Base-by-base conservation (phyloP, 805 yeast genomes). In the Teunomyces panamensis region DNA sequence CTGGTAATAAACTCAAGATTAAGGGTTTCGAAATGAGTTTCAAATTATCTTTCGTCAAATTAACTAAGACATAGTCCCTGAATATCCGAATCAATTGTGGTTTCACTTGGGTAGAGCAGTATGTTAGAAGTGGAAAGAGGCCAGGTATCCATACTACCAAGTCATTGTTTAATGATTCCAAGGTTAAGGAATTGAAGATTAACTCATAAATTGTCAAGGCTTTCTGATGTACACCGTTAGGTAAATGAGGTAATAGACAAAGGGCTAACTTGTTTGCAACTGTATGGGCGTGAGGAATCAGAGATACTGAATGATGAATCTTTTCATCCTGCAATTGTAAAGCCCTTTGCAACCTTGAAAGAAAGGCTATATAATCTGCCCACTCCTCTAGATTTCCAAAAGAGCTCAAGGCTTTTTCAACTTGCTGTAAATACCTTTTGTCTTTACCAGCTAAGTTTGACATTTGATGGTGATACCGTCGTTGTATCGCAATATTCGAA, bases 291-390 rank as follows among this genome's bases (percentile, higher is more conserved):
- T 71, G 75, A 0, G 97, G 98, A 9, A 92, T 74, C 78, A 81
- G 80, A 50, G 44, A 13, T 16, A 49, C 14, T 3, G 55, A 46
- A 6, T 79, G 73, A 13, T 13, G 46, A 39, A 13, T 34, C 33
- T 42, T 51, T 49, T 59, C 67, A 48, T 59, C 65, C 1, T 54
- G 57, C 33, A 68, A 56, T 49, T 59, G 70, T 35, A 91, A 65
- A 0, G 95, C 84, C 62, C 89, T 88, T 49, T 83, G 82, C 5
- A 95, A 75, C 50, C 87, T 81, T 2, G 92, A 83, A 39, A 95
- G 72, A 62, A 89, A 91, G 17, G 97, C 85, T 48, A 94, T 94
- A 63, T 92, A 90, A 63, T 94, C 99, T 10, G 99, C 98, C 99
- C 99, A 94, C 70, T 94, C 99, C 29, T 83, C 87, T 1, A 90